Base-by-base conservation (phyloP, 2,329 filamentous ascomycete genomes). In the Pseudocercospora musae region DNA sequence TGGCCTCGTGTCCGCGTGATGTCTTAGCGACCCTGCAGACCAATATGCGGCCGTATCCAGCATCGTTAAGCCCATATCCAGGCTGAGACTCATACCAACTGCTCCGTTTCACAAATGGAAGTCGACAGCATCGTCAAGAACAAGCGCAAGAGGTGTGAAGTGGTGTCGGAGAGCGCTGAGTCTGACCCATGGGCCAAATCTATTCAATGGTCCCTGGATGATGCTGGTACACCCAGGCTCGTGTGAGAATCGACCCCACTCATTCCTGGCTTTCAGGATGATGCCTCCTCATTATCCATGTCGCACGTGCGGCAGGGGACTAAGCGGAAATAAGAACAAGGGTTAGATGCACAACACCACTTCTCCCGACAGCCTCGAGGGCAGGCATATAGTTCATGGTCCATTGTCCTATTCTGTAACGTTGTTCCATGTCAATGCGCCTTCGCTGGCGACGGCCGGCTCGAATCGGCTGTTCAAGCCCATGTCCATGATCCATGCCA, bases 91-190 rank as follows among this genome's bases (percentile, higher is more conserved):
- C 52, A 21, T 33, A 11, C 11, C 18, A 10, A 33, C 9, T 10
- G 10, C 18, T 54, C 52, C 52, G 52, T 54, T 54, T 37, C 50
- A n/a, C 50, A 54, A 21, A 11, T n/a, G 50, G 50, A 54, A 54
- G 52, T 15, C 29, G 23, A 25, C 8, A 54, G 52, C n/a, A 37
- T 37, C n/a, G 20, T 18, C 20, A 13, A 18, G n/a, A 40, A 9
- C 23, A 21, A 25, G 44, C 44, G 20, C 44, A 25, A 49, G 37
- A 40, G 3, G 33, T 37, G 33, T n/a, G 48, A 23, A 27, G 48
- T 50, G 48, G 48, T 50, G 23, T 50, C 48, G 48, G 48, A 50
- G 23, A 50, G 21, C 48, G 23, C 21, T 20, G 21, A n/a, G n/a
- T n/a, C n/a, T n/a, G n/a, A n/a, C n/a, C n/a, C n/a, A n/a, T n/a